Evolutionary conservation across 495 filamentous ascomycete genomes (phyloP).

Genomic region (Gamarada debralockiae): DNA sequence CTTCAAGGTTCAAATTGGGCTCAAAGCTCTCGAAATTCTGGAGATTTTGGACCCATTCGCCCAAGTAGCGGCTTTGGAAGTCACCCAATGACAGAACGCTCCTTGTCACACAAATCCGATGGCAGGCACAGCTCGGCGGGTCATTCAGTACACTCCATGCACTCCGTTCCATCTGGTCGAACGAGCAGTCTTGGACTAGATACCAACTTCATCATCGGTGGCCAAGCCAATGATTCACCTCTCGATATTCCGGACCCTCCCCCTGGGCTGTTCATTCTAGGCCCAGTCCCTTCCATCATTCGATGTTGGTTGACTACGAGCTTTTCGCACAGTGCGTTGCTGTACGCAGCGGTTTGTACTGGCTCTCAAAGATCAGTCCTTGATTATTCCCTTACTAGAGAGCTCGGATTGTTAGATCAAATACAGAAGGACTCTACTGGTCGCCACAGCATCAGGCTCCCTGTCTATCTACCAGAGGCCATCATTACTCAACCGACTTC

Average conservation of each 20-base stretch:
- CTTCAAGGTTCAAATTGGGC: constrained; percentile 82
- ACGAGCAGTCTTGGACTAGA: constrained; percentile 83
- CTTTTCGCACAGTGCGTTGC: constrained; percentile 79
- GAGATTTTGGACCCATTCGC: constrained; percentile 72
- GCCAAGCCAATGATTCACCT: constrained; percentile 60
- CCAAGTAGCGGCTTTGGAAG: constrained; percentile 79
- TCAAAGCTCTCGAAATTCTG: constrained; percentile 72
- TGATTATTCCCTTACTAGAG: constrained; percentile 65
- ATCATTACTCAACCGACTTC: constrained; percentile 72
- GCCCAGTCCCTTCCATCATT: constrained; percentile 86
- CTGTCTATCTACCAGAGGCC: constrained; percentile 88
- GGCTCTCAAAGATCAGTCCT: constrained; percentile 84
- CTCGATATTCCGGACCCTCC: constrained; percentile 66
- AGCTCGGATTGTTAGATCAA: constrained; percentile 63
- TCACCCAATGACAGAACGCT: constrained; percentile 72
- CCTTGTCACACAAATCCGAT: constrained; percentile 91
- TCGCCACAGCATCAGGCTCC: constrained; percentile 63
- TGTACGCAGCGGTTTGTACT: constrained; percentile 90
- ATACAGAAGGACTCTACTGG: constrained; percentile 61
- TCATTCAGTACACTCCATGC: constrained; percentile 68
- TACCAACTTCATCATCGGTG: constrained; percentile 60
- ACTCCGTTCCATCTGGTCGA: constrained; percentile 63
- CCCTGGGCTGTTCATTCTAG: constrained; percentile 76
- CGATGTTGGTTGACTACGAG: constrained; percentile 89
- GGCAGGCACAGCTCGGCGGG: constrained; percentile 91